Evolutionary conservation across 345 rosid species (phyloP), one percentile per base, ranked within the genome.

Genomic region (Aquilaria malaccensis): DNA sequence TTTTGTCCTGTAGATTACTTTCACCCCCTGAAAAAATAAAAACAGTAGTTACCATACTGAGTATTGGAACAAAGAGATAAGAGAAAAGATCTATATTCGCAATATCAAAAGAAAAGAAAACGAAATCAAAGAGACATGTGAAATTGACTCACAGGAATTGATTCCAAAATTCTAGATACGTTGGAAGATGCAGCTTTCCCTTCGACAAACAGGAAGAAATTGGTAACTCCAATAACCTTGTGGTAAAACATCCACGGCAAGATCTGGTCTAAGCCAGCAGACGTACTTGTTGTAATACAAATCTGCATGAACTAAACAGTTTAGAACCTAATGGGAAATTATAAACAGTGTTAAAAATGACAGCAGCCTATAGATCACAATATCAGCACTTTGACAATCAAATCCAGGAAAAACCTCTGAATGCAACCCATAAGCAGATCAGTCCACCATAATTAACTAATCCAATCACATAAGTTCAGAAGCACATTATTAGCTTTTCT

Each of bases 191-290:
- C 97, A 68, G 97, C 97, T 64, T 84, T 86, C 50, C 99, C 99
- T 76, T 94, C 99, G 10, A 94, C 97, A 29, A 90, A 94, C 46
- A 94, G 90, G 67, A 87, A 85, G 75, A 94, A 94, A 9, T 82
- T 86, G 2, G 97, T 76, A 66, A 90, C 99, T 32, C 97, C 99
- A 56, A 90, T 79, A 59, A 88, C 99, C 79, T 90, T 94, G 68
- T 94, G 99, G 77, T 86, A 90, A 66, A 87, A 90, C 82, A 93
- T 84, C 98, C 98, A 93, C 30, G 98, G 98, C 54, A 93, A 77
- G 75, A 84, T 90, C 86, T 93, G 99, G 22, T 84, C 96, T 72
- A 93, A 81, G 60, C 96, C 92, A 32, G 96, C 99, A 31, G 99
- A 93, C 51, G 95, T 93, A 59, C 97, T 94, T 37, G 96, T 84